Evolutionary conservation across 441 rosid genomes (phyloP), one percentile per base, ranked within the genome.

Genomic region (Populus hybrid): DNA sequence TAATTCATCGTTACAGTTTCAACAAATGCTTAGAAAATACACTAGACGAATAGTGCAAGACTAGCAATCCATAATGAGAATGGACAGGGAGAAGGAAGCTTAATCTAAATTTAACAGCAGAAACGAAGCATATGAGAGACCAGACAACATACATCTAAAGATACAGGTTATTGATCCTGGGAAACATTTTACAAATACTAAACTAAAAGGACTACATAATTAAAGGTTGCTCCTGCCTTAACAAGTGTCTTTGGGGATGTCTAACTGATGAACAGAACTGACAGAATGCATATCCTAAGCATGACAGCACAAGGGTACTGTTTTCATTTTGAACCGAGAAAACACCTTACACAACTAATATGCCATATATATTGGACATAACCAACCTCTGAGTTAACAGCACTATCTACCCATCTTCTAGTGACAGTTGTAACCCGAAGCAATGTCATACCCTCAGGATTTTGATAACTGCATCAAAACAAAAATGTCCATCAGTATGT

Each of bases 371-470:
- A 50, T 50, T 50, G 59, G 59, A 70, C 14, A 10, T 73, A 67
- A 85, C 79, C 28, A 80, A 97, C 99, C 99, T 97, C 99, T 70
- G 93, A 83, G 86, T 91, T 91, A 82, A 94, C 92, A 82, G 98
- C 82, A 80, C 88, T 92, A 81, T 97, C 99, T 71, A 92, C 84
- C 99, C 99, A 94, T 77, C 85, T 91, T 87, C 99, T 89, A 77
- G 89, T 85, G 80, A 97, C 82, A 35, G 99, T 93, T 74, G 99
- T 91, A 73, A 90, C 99, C 78, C 98, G 88, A 71, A 89, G 90
- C 86, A 94, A 76, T 38, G 82, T 75, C 73, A 89, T 88, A 81
- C 99, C 99, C 81, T 87, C 91, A 16, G 91, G 82, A 74, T 84
- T 91, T 84, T 92, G 98, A 87, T 89, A 97, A 85, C 99, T 97